Evolutionary conservation across 495 filamentous ascomycete species (phyloP).

Genomic region (Tetracladium marchalianum): DNA sequence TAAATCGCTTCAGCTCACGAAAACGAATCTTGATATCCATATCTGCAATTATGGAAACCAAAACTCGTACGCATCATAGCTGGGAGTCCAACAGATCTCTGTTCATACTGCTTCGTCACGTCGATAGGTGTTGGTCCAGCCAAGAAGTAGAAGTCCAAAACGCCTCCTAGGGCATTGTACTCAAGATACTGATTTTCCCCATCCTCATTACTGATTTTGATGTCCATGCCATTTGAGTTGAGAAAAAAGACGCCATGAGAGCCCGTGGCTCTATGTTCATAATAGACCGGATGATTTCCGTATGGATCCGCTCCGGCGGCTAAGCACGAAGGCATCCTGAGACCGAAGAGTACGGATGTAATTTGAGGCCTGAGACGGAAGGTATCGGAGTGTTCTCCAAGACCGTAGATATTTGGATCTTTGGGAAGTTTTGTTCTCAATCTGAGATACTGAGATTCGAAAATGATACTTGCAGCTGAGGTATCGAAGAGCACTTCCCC

Average conservation of each 20-base stretch:
- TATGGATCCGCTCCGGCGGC: conserved; percentile 61
- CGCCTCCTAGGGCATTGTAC: conserved; percentile 71
- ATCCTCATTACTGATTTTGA: conserved; percentile 59
- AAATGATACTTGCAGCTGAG: conserved; percentile 54
- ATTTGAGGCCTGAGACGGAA: conserved; percentile 59
- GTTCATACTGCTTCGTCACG: conserved; percentile 62
- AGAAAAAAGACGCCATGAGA: conserved; percentile 75
- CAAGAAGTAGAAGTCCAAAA: conserved; percentile 77
- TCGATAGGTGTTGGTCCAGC: conserved; percentile 60
- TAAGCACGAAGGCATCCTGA: conserved; percentile 56
- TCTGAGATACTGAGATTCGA: conserved; percentile 67
- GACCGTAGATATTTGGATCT: conserved; percentile 62
- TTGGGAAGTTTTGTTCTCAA: conserved; percentile 57
- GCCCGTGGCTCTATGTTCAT: conserved; percentile 51
- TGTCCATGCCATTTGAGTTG: conserved; percentile 78
- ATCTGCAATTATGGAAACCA: conserved; percentile 75
- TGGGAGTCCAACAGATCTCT: conserved; percentile 54
- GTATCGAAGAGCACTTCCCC: conserved; percentile 69
- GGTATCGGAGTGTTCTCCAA: conserved; percentile 70
- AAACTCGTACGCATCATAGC: conserved; percentile 81
- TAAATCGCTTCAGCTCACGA: conserved; percentile 69
- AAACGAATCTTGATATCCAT: conserved; percentile 66
- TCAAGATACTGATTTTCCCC: conserved; percentile 62
- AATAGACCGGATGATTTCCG: conserved; percentile 74
- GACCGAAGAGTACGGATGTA: conserved; percentile 74